Evolutionary conservation across 192 early-diverging fungal genomes (phyloP).

Genomic region (Powellomyces hirtus): DNA sequence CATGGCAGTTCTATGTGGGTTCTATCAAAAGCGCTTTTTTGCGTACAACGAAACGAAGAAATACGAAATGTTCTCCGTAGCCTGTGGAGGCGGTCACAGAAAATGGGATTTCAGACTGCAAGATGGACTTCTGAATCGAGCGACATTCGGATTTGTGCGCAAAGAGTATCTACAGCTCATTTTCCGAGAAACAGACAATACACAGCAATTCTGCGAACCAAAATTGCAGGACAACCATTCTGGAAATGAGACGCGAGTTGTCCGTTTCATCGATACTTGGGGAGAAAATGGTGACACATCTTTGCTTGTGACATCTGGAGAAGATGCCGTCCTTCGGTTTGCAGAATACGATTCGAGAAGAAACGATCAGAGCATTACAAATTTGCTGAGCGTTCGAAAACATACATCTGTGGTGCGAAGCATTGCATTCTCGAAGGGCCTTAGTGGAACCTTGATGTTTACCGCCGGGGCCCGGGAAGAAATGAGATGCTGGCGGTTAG

Average conservation of each 20-base stretch:
- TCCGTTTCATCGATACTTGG: conserved; percentile 38
- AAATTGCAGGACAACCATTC: conserved; percentile 61
- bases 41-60: conserved; percentile 67
- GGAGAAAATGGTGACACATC: not conserved
- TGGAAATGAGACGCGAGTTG: conserved; percentile 60
- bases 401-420: conserved; percentile 57
- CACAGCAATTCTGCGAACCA: conserved; percentile 45
- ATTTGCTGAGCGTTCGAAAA: conserved; percentile 30
- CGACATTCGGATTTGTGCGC: conserved; percentile 62
- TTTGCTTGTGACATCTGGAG: conserved; percentile 23
- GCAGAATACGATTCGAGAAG: conserved; percentile 7
- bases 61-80: conserved; percentile 65
- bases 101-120: conserved; percentile 64
- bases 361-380: not conserved
- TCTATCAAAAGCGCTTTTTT: conserved; percentile 71
- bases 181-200: conserved; percentile 34
- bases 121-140: conserved; percentile 45
- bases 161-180: conserved; percentile 18
- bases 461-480: conserved; percentile 66
- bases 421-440: conserved; percentile 37
- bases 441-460: conserved; percentile 34
- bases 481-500: conserved; percentile 63
- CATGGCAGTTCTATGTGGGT: conserved; percentile 63
- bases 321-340: conserved; percentile 39
- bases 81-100: conserved; percentile 72